These are phyloP conservation scores for Paecilomyces fulvus DNA, from an alignment of 2,329 filamentous ascomycete species.

Conservation along the genomic window DNA sequence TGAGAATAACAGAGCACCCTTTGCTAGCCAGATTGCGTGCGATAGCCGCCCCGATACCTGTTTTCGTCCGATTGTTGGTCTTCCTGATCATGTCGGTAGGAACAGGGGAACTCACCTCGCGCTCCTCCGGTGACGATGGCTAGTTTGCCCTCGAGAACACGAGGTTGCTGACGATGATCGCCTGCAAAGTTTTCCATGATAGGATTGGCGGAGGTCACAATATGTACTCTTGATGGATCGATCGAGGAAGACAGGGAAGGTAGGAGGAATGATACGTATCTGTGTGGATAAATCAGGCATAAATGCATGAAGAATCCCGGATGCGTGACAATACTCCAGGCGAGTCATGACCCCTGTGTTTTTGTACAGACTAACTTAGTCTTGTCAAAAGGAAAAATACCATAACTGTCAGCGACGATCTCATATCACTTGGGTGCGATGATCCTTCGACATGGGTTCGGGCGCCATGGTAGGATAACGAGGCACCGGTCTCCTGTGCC, in stretches of 20 bases:
- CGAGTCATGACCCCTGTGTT: too few species aligned
- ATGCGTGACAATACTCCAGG: too few species aligned
- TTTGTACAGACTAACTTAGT: too few species aligned
- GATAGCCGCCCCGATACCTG: constrained; percentile 66
- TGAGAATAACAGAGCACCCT: constrained; percentile 60
- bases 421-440: background rate
- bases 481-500: background rate
- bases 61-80: constrained; percentile 3
- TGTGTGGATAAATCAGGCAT: too few species aligned
- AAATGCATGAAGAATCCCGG: too few species aligned
- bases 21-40: constrained; percentile 65
- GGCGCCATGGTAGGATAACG: background rate
- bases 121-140: constrained; percentile 73
- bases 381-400: background rate
- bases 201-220: too few species aligned
- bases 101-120: constrained; percentile 47
- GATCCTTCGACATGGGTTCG: background rate
- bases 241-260: too few species aligned
- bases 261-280: too few species aligned
- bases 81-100: background rate
- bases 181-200: too few species aligned
- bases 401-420: background rate
- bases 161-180: constrained; percentile 3
- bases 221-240: too few species aligned
- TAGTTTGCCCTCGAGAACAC: constrained; percentile 60